Percentiles rank a stretch among this genome's conserved stretches.
phyloP scores from a whole-genome alignment of 495 filamentous ascomycete species.

The Penicillium steckii region DNA sequence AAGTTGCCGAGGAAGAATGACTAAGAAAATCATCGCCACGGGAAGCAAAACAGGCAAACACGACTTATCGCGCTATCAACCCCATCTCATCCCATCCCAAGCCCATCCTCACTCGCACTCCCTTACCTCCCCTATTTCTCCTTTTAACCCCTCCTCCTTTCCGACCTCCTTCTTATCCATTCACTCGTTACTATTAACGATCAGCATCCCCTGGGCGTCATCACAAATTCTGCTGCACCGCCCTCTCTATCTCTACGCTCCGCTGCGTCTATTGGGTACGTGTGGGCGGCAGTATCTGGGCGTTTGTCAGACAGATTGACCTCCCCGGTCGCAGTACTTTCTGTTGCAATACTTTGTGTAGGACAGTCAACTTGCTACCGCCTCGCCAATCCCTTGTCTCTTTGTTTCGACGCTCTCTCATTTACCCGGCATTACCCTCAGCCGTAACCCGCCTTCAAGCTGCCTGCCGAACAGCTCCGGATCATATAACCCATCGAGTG shows the following conservation, averaged over 20 bases:
- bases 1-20: constrained; percentile 1
- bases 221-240: neutral
- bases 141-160: constrained; percentile 1
- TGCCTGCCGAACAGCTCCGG: neutral
- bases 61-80: constrained; percentile 28
- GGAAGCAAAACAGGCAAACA: constrained; percentile 28
- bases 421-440: neutral
- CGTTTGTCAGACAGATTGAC: constrained; percentile 19
- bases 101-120: constrained; percentile 6
- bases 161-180: neutral
- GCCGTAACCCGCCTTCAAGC: neutral
- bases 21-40: neutral
- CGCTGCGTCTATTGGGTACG: constrained; percentile 20
- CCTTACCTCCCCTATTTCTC: constrained; percentile 6
- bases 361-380: constrained; percentile 3
- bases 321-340: constrained; percentile 6
- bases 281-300: constrained; percentile 16
- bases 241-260: constrained; percentile 7
- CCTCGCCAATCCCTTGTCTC: constrained; percentile 4
- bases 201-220: constrained; percentile 2
- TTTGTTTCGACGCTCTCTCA: constrained; percentile 13
- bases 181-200: neutral
- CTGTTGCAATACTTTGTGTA: constrained; percentile 15
- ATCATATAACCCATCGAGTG: neutral
- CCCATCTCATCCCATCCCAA: constrained; percentile 6